Evolutionary conservation across 2,329 filamentous ascomycete species (phyloP), one percentile per base, ranked within the genome.

Genomic region (Ophiostoma perfectum): DNA sequence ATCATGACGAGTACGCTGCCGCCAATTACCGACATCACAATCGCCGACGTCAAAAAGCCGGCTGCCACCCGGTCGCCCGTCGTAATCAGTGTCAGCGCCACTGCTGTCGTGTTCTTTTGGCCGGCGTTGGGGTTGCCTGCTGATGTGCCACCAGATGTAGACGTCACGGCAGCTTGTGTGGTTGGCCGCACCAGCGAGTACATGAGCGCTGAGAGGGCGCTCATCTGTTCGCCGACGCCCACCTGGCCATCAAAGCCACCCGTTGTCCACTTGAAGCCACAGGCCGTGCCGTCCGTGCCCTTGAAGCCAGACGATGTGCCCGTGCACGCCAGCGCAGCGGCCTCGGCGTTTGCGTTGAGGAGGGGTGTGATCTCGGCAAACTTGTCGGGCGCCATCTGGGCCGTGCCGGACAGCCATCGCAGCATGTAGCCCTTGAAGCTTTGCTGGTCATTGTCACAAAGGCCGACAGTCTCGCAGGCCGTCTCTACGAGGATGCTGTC

Each of bases 361-460:
- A 86, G 77, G 5, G 81, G 79, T 73, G 80, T 79, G 70, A 89
- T 83, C 4, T 75, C 77, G 65, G 81, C 77, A 70, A 77, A 79
- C 1, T 82, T 84, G 71, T 81, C 80, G 0, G 86, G 83, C 1
- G 83, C 85, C 73, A 88, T 75, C 75, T 84, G 81, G 6, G 81
- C 78, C 1, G 85, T 83, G 18, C 79, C 79, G 0, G 85, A 82
- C 75, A 89, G 78, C 86, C 88, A 93, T 62, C 90, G 87, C 39
- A 86, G 78, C 39, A 92, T 80, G 76, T 91, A 92, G 11, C 88
- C 90, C 78, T 93, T 93, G 85, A 92, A 93, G 64, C 83, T 87
- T 74, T 84, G 84, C 78, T 92, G 89, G 76, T 93, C 90, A 71
- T 82, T 82, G 78, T 91, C 85, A 81, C 90, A 93, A 39, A 80